Base-by-base conservation (phyloP, 805 yeast species). In the Myxozyma neotropica region DNA sequence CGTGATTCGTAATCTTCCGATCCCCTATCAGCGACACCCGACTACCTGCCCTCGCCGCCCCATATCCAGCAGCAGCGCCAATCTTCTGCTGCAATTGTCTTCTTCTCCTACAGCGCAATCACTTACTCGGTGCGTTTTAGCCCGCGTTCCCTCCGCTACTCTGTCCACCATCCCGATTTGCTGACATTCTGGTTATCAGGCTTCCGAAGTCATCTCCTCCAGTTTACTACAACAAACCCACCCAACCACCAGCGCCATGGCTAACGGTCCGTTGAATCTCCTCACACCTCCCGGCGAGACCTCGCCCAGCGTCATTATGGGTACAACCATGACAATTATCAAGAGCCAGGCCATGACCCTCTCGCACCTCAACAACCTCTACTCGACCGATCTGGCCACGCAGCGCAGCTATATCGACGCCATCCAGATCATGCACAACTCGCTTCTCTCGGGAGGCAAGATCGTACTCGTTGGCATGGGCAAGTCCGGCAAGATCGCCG, bases 391-490 rank as follows among this genome's bases (percentile, higher is more conserved):
- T 53, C 46, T 62, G 6, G 50, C 40, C 39, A 67, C 68, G 6
- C 74, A 69, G 48, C 47, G 57, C n/a, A 61, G 67, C 48, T 75
- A 72, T 59, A 65, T 66, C 49, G 45, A 59, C 31, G 62, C 76
- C 21, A 62, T 75, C 43, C 67, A 67, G 53, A 61, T 71, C 43
- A 68, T 76, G 67, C 71, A 76, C 68, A 75, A 76, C 60, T 70
- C 80, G 8, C 66, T 82, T 15, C 67, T 76, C 50, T 69, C 71
- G 40, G 80, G 83, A 21, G 92, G 94, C 4, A 89, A 90, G 70
- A 78, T 90, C 15, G 84, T 91, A 3, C 72, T 89, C 24, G 81
- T 89, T 21, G 96, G 96, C 10, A 86, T 91, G 72, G 97, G 97
- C 1, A 90, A 90, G 72, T 86, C 93, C 1, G 83, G 77, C 73